Base-by-base conservation (phyloP, 2,329 filamentous ascomycete species). In the Shiraia sp. region DNA sequence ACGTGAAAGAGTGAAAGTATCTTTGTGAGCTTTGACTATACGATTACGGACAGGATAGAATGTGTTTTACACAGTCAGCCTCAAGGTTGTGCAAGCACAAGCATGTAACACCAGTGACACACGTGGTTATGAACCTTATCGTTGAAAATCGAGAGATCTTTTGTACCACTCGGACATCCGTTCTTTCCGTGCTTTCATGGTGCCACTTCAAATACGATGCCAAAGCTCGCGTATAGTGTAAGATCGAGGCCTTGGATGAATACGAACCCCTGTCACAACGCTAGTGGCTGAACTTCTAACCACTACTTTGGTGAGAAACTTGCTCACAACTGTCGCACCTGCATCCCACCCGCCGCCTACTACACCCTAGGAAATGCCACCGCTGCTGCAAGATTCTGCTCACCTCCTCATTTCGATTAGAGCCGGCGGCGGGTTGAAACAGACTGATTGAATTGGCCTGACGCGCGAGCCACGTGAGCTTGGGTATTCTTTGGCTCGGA, bases 251-350 rank as follows among this genome's bases (percentile, higher is more conserved):
- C 49, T 22, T 49, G 42, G 37, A 42, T 49, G 48, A 49, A 41
- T 27, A 23, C 31, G 19, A 22, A 52, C 42, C 58, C 57, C 42
- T 51, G 52, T 42, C 24, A 22, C 13, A 16, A 41, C 43, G 44
- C 51, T 59, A 56, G 53, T 44, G 49, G 49, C 45, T 42, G 33
- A 28, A 45, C 33, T 14, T 40, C 33, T 23, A 47, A 44, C 42
- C 47, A 32, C 45, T 43, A 40, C 53, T 53, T 60, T 47, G 43
- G 49, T 51, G 50, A 59, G 43, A 60, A 66, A 66, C 58, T 62
- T 65, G 61, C 61, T 63, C 63, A 65, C 49, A 29, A 37, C 16
- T 45, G 47, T 57, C 51, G 49, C 42, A 39, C 28, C 40, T 43
- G 42, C 50, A 25, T 28, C 32, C 36, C 29, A 36, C 32, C 37